Base-by-base conservation (phyloP, 2,329 filamentous ascomycete genomes). In the Microdochium nivale region DNA sequence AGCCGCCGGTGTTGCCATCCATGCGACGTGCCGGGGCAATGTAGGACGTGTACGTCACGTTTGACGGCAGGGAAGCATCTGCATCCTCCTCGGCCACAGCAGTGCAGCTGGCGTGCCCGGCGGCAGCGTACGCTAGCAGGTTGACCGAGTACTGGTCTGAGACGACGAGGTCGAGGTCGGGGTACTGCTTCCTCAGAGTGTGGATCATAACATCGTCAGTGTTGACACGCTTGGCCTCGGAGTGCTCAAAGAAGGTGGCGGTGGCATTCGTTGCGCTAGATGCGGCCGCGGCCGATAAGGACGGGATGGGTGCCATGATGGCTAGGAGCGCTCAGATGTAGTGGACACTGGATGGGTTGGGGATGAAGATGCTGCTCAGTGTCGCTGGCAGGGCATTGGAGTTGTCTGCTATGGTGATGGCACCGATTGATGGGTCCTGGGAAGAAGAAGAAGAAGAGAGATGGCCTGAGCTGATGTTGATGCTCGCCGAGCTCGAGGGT, bases 151-250 rank as follows among this genome's bases (percentile, higher is more conserved):
- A 62, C 7, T 35, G 44, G 19, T 60, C 56, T 2, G 68, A 65
- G 49, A 75, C 66, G 25, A 70, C 65, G 11, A 77, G 63, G 32
- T 71, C 58, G 14, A 74, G 67, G 23, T 66, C 54, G 3, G 74
- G 73, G 51, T 77, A 76, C 49, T 74, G 65, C 32, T 64, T 58
- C 48, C 65, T 68, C 25, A 78, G 64, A 1, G 71, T 59, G 14
- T 60, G 56, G 33, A 69, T 63, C 52, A 78, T 66, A 47, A 75
- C 57, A 3, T 66, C 59, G 54, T 77, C 70, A 2, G 74, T 76
- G 60, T 70, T 69, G 60, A 70, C 55, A 47, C 72, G 68, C 47
- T 62, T 61, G 23, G 60, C 74, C 19, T 62, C 62, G 2, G 69
- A 68, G 60, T 78, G 72, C 8, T 66, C 54, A 55, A 74, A 72